phyloP scores from a whole-genome alignment of 2,329 filamentous ascomycete genomes.

The Penicillium paneum region DNA sequence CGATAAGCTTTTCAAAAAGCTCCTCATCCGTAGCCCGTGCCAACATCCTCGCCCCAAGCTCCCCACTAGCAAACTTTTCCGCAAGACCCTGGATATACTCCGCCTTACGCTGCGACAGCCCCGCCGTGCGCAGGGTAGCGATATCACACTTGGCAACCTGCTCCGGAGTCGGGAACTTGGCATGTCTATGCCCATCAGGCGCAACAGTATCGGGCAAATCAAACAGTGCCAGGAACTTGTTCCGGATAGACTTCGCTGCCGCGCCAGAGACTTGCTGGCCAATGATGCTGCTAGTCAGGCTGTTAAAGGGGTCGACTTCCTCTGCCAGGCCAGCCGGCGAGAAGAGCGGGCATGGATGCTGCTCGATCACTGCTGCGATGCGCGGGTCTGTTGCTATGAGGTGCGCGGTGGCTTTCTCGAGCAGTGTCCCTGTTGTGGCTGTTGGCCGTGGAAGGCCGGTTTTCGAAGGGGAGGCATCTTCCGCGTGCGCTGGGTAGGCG shows the following conservation, averaged over 20 bases:
- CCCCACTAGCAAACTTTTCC: constrained; percentile 71
- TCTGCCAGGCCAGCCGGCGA: constrained; percentile 78
- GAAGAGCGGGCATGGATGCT: constrained; percentile 75
- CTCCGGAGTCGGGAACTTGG: constrained; percentile 69
- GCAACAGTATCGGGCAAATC: constrained; percentile 30
- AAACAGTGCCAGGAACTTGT: constrained; percentile 77
- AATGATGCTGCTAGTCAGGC: constrained; percentile 81
- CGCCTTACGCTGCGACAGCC: constrained; percentile 89
- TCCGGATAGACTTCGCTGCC: constrained; percentile 83
- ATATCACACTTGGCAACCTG: constrained; percentile 65
- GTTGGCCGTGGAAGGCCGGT: constrained; percentile 41
- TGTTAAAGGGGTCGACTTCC: constrained; percentile 81
- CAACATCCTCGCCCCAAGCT: constrained; percentile 72
- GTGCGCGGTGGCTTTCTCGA: constrained; percentile 72
- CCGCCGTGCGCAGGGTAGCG: constrained; percentile 71
- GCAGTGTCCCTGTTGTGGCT: constrained; percentile 66
- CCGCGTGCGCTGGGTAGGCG: constrained; percentile 44
- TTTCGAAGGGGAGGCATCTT: constrained; percentile 42
- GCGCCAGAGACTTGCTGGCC: constrained; percentile 94
- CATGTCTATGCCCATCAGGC: constrained; percentile 10
- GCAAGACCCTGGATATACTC: constrained; percentile 90
- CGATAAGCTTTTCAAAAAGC: constrained; percentile 74
- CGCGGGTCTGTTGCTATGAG: constrained; percentile 70
- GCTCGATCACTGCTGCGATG: constrained; percentile 68
- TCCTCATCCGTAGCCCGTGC: constrained; percentile 80